Evolutionary conservation across 2,329 filamentous ascomycete species (phyloP).

Genomic region (Arthrinium phaeospermum): DNA sequence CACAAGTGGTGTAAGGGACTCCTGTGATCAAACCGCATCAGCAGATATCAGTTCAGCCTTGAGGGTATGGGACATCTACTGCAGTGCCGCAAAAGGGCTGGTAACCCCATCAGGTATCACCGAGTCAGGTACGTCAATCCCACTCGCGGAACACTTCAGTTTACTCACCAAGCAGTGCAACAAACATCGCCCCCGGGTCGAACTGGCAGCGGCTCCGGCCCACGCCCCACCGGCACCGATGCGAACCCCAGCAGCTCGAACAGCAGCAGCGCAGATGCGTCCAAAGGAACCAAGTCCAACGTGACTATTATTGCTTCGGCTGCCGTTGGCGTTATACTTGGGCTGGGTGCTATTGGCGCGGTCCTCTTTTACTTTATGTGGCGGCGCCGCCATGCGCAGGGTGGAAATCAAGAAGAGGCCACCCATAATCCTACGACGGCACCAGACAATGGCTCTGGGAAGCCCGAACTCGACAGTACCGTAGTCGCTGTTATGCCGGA

Average conservation of each 20-base stretch:
- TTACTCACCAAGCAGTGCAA: slow-evolving; percentile 28
- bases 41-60: slow-evolving; percentile 54
- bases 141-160: neutral
- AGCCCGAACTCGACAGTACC: slow-evolving; percentile 36
- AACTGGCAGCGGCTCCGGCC: slow-evolving; percentile 24
- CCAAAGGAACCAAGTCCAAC: slow-evolving; percentile 27
- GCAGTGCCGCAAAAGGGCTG: slow-evolving; percentile 52
- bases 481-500: slow-evolving; percentile 21
- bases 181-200: slow-evolving; percentile 30
- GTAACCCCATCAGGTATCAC: slow-evolving; percentile 47
- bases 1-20: slow-evolving; percentile 49
- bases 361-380: slow-evolving; percentile 44
- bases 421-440: neutral
- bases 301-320: slow-evolving; percentile 37
- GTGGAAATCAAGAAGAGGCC: slow-evolving; percentile 12
- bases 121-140: slow-evolving; percentile 40
- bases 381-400: slow-evolving; percentile 28
- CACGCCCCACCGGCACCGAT: slow-evolving; percentile 25
- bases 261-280: slow-evolving; percentile 32
- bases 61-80: slow-evolving; percentile 53
- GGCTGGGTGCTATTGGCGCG: slow-evolving; percentile 38
- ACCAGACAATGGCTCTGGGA: slow-evolving; percentile 22
- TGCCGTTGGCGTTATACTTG: slow-evolving; percentile 41
- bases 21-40: slow-evolving; percentile 50
- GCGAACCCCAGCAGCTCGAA: slow-evolving; percentile 40